Percentiles rank a stretch among this genome's conserved stretches.
Evolutionary conservation across 805 yeast genomes (phyloP).

Genomic region (Saccharomycopsis malanga): DNA sequence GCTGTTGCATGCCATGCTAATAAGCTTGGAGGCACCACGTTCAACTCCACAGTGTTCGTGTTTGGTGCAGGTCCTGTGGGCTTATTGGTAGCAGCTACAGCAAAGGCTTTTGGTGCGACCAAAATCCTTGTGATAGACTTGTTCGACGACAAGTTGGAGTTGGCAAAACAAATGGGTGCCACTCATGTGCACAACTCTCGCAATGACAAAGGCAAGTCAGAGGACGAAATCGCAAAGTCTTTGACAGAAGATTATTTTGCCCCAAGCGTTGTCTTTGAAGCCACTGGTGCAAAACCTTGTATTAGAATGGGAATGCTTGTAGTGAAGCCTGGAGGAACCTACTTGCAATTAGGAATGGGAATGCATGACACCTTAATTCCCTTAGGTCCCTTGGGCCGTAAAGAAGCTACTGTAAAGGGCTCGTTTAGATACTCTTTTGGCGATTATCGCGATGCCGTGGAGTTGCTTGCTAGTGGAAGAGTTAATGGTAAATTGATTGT

Average conservation of each 20-base stretch:
- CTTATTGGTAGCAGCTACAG: constrained; percentile 62
- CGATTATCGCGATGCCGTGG: constrained; percentile 69
- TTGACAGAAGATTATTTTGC: constrained; percentile 6
- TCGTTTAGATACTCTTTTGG: constrained; percentile 75
- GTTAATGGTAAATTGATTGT: constrained; percentile 63
- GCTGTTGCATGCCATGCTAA: constrained; percentile 81
- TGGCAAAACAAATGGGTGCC: constrained; percentile 61
- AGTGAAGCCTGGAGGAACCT: constrained; percentile 60
- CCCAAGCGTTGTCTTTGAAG: constrained; percentile 69
- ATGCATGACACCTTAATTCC: constrained; percentile 65
- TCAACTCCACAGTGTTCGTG: constrained; percentile 64
- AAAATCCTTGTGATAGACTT: constrained; percentile 67
- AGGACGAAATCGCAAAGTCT: constrained; percentile 20
- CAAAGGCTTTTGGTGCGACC: constrained; percentile 69
- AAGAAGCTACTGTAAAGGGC: constrained; percentile 65
- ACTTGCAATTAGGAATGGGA: constrained; percentile 85
- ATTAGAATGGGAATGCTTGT: constrained; percentile 59
- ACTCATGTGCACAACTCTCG: constrained; percentile 51
- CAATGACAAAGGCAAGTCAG: constrained; percentile 35
- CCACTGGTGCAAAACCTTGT: constrained; percentile 78
- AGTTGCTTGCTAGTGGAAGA: constrained; percentile 53
- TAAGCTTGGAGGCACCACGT: constrained; percentile 50
- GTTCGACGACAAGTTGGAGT: constrained; percentile 55
- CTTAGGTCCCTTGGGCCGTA: constrained; percentile 56
- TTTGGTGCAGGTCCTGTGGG: constrained; percentile 94